These are phyloP conservation scores for Euptelea pleiosperma DNA, from an alignment of 164 flowering plant species.

Conservation along the genomic window DNA sequence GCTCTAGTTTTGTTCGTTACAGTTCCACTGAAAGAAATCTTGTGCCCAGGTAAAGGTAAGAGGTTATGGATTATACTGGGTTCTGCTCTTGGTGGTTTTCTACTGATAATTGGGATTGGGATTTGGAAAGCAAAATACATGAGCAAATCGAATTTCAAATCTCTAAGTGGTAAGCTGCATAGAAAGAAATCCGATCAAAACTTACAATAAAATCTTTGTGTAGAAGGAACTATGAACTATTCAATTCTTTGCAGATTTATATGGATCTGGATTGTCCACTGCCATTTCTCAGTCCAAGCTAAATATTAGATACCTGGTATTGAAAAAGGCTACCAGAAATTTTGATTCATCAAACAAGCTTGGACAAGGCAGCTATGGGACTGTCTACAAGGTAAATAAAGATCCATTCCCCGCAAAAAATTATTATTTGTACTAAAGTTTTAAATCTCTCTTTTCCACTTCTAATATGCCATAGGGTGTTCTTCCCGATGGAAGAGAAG, in stretches of 20 bases:
- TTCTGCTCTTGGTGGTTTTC: constrained; percentile 13
- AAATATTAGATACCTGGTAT: constrained; percentile 7
- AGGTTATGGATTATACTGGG: constrained; percentile 8
- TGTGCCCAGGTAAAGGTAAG: constrained; percentile 8
- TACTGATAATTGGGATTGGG: constrained; percentile 7
- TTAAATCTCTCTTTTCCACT: no score
- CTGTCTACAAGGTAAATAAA: constrained; percentile 63
- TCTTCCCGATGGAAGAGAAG: constrained; percentile 72
- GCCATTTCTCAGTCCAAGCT: constrained; percentile 10
- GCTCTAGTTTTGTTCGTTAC: no score
- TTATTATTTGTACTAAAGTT: no score
- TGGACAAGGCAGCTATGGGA: constrained; percentile 79
- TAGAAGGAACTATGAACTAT: not conserved
- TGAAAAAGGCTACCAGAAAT: constrained; percentile 16
- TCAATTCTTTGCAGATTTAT: constrained; percentile 9
- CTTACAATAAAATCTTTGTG: not conserved
- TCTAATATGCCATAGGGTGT: constrained; percentile 60
- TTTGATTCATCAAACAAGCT: constrained; percentile 47
- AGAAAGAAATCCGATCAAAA: not conserved
- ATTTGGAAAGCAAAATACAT: constrained; percentile 7
- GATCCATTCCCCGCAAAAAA: not conserved
- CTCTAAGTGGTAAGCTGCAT: constrained; percentile 11
- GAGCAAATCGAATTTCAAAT: not conserved
- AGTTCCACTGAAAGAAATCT: not conserved
- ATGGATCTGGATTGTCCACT: constrained; percentile 2